These are phyloP conservation scores for Boletus speciosus DNA, from an alignment of 768 basidiomycete genomes.

Conservation along the genomic window DNA sequence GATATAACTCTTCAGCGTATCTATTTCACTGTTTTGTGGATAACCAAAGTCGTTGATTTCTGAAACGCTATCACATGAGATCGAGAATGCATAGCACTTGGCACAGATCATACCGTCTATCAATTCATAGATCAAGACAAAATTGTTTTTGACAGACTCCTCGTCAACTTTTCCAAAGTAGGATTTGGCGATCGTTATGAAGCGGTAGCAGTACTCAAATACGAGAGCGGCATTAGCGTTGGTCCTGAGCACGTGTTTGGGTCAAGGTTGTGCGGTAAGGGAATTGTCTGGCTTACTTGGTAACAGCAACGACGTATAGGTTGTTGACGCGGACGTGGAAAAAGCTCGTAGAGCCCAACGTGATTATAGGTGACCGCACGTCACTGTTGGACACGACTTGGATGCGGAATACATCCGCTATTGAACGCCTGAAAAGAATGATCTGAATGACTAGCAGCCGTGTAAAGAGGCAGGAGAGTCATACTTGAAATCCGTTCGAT, in stretches of 20 bases:
- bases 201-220: constrained; percentile 97
- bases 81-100: constrained; percentile 8
- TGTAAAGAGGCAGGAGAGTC: constrained; percentile 23
- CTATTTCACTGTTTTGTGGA: constrained; percentile 98
- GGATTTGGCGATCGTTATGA: constrained; percentile 89
- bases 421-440: constrained; percentile 67
- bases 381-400: constrained; percentile 98
- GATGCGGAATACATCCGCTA: constrained; percentile 97
- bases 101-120: constrained; percentile 69
- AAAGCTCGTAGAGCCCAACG: constrained; percentile 96
- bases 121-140: constrained; percentile 96
- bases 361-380: constrained; percentile 95
- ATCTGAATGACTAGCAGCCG: background rate
- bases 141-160: constrained; percentile 98
- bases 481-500: constrained; percentile 96
- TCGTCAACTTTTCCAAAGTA: constrained; percentile 99
- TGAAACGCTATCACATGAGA: constrained; percentile 26
- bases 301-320: constrained; percentile 92
- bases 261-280: background rate
- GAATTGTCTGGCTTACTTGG: constrained; percentile 61
- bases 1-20: constrained; percentile 96
- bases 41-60: constrained; percentile 99
- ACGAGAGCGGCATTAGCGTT: constrained; percentile 98
- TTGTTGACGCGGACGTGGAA: constrained; percentile 97
- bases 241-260: constrained; percentile 48